Evolutionary conservation across 1,284 basidiomycete species (phyloP).

Genomic region (Malassezia sympodialis): DNA sequence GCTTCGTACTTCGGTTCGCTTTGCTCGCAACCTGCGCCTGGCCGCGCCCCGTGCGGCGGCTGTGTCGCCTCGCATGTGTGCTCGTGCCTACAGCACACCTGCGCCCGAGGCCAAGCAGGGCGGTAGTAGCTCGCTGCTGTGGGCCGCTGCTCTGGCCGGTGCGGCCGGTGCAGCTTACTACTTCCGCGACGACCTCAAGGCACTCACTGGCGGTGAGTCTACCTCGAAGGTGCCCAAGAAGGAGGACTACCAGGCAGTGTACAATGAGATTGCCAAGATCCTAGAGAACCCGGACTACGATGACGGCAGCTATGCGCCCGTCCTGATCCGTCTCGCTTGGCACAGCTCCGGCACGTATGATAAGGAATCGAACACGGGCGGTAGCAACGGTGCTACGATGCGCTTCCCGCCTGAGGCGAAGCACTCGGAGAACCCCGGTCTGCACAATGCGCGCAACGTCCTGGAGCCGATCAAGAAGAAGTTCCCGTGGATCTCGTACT

Average conservation of each 20-base stretch:
- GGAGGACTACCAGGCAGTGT: constrained; percentile 43
- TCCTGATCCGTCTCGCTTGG: constrained; percentile 45
- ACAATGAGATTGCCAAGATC: constrained; percentile 41
- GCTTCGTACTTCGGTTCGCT: constrained; percentile 26
- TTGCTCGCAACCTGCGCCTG: constrained; percentile 23
- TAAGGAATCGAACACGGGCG: constrained; percentile 50
- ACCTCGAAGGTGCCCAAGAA: constrained; percentile 11
- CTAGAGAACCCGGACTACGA: constrained; percentile 42
- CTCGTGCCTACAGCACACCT: constrained; percentile 24
- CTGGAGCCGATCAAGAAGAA: constrained; percentile 52
- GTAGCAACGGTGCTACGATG: constrained; percentile 52
- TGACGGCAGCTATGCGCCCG: constrained; percentile 43
- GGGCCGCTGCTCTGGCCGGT: constrained; percentile 7
- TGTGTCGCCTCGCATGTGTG: constrained; percentile 5
- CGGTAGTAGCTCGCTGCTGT: not conserved
- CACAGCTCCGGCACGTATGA: constrained; percentile 45
- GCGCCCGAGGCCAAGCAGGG: not conserved
- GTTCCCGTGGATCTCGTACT: constrained; percentile 53
- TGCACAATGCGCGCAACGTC: constrained; percentile 53
- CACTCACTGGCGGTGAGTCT: constrained; percentile 10
- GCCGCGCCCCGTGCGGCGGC: constrained; percentile 21
- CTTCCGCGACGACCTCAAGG: constrained; percentile 8
- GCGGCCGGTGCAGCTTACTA: constrained; percentile 17
- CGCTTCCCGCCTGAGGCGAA: constrained; percentile 50
- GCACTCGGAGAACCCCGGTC: constrained; percentile 48